Evolutionary conservation across 2,329 filamentous ascomycete species (phyloP).

Genomic region (Nectriaceae sp.): DNA sequence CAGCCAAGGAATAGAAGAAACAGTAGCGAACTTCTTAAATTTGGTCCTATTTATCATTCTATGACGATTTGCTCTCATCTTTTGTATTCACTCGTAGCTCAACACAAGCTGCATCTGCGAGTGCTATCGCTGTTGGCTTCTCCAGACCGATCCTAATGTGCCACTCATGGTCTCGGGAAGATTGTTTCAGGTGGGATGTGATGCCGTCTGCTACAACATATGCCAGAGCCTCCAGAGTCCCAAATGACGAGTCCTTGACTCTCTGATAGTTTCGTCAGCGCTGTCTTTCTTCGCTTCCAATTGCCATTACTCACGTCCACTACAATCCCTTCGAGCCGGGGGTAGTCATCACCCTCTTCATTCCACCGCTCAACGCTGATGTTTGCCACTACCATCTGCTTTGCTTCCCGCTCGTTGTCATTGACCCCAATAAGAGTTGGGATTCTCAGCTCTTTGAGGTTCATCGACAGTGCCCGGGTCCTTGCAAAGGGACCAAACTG

Average conservation of each 20-base stretch:
- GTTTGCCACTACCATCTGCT: conserved; percentile 67
- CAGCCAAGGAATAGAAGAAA: no score
- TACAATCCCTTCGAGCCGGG: conserved; percentile 58
- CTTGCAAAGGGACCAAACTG: conserved; percentile 15
- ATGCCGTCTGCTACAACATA: conserved; percentile 49
- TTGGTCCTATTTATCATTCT: background rate
- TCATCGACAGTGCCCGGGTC: conserved; percentile 39
- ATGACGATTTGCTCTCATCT: conserved; percentile 16
- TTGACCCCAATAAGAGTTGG: conserved; percentile 75
- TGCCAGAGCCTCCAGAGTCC: conserved; percentile 65
- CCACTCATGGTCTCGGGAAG: conserved; percentile 37
- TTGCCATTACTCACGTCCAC: conserved; percentile 54
- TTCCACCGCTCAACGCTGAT: conserved; percentile 60
- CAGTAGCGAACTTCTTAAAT: background rate
- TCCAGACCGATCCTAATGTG: conserved; percentile 63
- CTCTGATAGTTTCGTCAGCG: conserved; percentile 37
- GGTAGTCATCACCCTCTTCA: conserved; percentile 51
- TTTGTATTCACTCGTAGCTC: conserved; percentile 45
- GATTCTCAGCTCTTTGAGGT: conserved; percentile 58
- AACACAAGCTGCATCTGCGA: conserved; percentile 71
- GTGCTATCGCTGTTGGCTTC: conserved; percentile 73
- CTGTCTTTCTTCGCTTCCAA: background rate
- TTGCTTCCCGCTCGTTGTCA: conserved; percentile 64
- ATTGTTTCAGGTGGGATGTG: conserved; percentile 42
- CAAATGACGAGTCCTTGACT: conserved; percentile 58